Conservation (phyloP, 2,329 filamentous ascomycete genomes). For the Hymenotorrendiella dingleyae region DNA sequence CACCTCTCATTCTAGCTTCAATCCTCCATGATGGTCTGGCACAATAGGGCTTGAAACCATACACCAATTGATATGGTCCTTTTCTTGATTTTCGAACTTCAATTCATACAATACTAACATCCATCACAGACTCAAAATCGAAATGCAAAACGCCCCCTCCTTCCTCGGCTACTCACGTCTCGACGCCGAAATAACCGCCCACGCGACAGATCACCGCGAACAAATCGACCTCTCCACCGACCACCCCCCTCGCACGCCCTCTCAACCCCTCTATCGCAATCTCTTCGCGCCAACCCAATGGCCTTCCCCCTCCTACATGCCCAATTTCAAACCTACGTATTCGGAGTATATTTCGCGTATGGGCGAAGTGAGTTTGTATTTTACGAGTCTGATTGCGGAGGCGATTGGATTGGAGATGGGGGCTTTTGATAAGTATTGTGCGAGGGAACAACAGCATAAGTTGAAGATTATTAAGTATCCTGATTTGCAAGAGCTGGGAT, state of each 20-base stretch:
- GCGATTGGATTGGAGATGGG: constrained; percentile 64
- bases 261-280: constrained; percentile 66
- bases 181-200: constrained; percentile 65
- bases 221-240: constrained; percentile 83
- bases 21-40: not conserved
- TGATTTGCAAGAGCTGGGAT: constrained; percentile 55
- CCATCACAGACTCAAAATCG: constrained; percentile 51
- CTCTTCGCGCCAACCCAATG: constrained; percentile 75
- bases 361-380: constrained; percentile 64
- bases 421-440: constrained; percentile 77
- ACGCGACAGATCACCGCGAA: constrained; percentile 72
- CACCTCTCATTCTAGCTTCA: not conserved
- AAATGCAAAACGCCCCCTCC: constrained; percentile 68
- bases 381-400: constrained; percentile 77
- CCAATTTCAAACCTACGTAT: constrained; percentile 62
- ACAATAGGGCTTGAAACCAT: no score
- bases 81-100: not conserved
- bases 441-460: constrained; percentile 67
- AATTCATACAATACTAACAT: not conserved
- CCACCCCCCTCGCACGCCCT: constrained; percentile 57
- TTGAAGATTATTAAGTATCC: constrained; percentile 87
- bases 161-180: constrained; percentile 66
- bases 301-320: constrained; percentile 59
- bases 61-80: not conserved
- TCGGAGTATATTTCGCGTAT: constrained; percentile 72